phyloP scores from a whole-genome alignment of 306 rosid genomes.

The Lathyrus oleraceus region DNA sequence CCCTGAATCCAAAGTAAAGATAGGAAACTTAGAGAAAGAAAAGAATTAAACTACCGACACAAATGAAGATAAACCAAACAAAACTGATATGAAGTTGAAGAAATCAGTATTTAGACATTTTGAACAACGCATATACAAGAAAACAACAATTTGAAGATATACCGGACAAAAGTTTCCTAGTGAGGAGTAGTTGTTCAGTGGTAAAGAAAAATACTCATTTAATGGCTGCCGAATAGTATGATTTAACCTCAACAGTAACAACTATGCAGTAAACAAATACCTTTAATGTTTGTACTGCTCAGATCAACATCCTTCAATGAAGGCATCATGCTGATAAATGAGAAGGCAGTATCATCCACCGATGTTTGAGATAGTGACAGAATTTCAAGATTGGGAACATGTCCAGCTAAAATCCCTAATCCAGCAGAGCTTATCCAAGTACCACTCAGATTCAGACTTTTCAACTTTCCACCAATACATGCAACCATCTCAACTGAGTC shows the following conservation, averaged over 20 bases:
- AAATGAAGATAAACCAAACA: slow-evolving; percentile 8
- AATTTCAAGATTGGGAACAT: slow-evolving; percentile 69
- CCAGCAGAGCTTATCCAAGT: slow-evolving; percentile 76
- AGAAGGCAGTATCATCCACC: slow-evolving; percentile 67
- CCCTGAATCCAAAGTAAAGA: slow-evolving; percentile 50
- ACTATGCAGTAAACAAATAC: slow-evolving; percentile 44
- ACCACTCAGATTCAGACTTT: slow-evolving; percentile 64
- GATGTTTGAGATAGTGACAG: slow-evolving; percentile 67
- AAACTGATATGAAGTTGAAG: slow-evolving; percentile 3
- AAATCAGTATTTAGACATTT: slow-evolving; percentile 19
- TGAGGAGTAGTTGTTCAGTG: slow-evolving; percentile 20
- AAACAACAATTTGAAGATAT: not conserved
- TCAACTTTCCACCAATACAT: slow-evolving; percentile 65
- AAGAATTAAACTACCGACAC: slow-evolving; percentile 7
- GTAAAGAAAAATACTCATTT: slow-evolving; percentile 14
- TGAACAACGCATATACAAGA: slow-evolving; percentile 5
- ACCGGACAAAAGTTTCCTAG: not conserved
- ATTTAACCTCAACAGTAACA: slow-evolving; percentile 25
- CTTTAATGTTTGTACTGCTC: slow-evolving; percentile 74
- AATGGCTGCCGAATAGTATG: slow-evolving; percentile 16
- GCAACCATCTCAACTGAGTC: slow-evolving; percentile 62
- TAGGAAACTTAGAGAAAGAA: not conserved
- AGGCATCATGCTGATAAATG: slow-evolving; percentile 72
- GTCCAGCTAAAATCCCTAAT: slow-evolving; percentile 66
- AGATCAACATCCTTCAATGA: slow-evolving; percentile 71